Conservation (phyloP, 306 rosid genomes). For the Lathyrus tuberosus region DNA sequence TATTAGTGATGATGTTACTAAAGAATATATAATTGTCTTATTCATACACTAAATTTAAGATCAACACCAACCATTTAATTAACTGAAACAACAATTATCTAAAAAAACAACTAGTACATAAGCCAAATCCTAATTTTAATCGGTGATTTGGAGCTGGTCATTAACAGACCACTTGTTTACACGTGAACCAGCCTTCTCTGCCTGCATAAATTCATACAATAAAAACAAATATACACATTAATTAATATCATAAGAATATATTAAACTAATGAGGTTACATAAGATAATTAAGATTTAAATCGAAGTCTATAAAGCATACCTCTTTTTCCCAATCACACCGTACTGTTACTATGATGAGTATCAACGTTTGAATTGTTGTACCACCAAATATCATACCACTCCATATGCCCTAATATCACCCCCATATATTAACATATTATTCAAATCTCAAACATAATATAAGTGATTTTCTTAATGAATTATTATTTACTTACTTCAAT, state of each 20-base stretch:
- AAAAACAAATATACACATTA: too few relatives aligned
- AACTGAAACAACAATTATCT: background rate
- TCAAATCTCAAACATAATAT: background rate
- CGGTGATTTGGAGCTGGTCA: background rate
- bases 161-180: constrained; percentile 48
- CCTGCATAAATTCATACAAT: constrained; percentile 38
- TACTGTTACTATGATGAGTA: constrained; percentile 45
- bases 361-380: constrained; percentile 61
- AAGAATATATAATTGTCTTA: background rate
- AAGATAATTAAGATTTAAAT: background rate
- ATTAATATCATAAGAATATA: too few relatives aligned
- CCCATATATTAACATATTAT: background rate
- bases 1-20: too few relatives aligned
- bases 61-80: too few relatives aligned
- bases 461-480: too few relatives aligned
- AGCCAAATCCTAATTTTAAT: background rate
- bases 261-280: too few relatives aligned
- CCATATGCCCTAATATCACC: constrained; percentile 65
- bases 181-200: constrained; percentile 45
- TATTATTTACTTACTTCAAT: background rate
- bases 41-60: too few relatives aligned
- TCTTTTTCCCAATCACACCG: constrained; percentile 68
- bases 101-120: background rate
- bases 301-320: constrained; percentile 36
- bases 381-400: constrained; percentile 85